A percentile compares a stretch with the other conserved stretches of the same genome.
phyloP scores from a whole-genome alignment of 2,329 filamentous ascomycete genomes.

The Pseudofabraea citricarpa region DNA sequence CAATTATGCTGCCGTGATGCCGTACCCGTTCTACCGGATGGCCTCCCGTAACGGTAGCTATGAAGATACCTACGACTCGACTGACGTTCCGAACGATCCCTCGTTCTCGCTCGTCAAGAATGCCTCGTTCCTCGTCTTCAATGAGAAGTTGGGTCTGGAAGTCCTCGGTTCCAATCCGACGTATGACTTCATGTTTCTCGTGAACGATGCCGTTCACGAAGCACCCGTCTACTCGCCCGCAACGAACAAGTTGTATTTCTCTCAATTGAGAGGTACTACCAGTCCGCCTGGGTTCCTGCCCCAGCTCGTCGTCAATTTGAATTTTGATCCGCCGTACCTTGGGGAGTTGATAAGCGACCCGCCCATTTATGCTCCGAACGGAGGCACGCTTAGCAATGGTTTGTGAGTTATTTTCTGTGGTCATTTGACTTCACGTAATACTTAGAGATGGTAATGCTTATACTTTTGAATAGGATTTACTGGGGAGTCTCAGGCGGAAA shows the following conservation, averaged over 20 bases:
- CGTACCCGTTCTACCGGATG: conserved; percentile 32
- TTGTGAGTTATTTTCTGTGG: conserved; percentile 8
- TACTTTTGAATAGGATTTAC: conserved; percentile 23
- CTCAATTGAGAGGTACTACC: conserved; percentile 20
- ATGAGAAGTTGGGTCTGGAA: conserved; percentile 28
- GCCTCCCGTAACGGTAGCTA: conserved; percentile 13
- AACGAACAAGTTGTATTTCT: conserved; percentile 35
- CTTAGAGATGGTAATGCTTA: background rate
- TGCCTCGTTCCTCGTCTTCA: conserved; percentile 34
- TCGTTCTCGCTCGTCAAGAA: conserved; percentile 25
- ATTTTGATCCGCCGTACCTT: conserved; percentile 34
- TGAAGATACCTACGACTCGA: conserved; percentile 26
- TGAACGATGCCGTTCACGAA: conserved; percentile 31
- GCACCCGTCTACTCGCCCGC: conserved; percentile 35
- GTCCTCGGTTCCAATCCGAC: conserved; percentile 31
- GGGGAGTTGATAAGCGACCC: conserved; percentile 34
- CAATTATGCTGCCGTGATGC: conserved; percentile 26
- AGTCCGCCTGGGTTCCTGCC: conserved; percentile 29
- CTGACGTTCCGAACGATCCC: conserved; percentile 27
- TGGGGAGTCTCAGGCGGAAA: conserved; percentile 34
- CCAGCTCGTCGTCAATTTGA: conserved; percentile 36
- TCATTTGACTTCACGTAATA: background rate
- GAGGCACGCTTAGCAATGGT: conserved; percentile 34
- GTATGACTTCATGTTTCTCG: conserved; percentile 32
- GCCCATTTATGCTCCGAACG: conserved; percentile 38